Percentiles rank a stretch among this genome's conserved stretches.
phyloP scores from a whole-genome alignment of 768 basidiomycete genomes.

The Suillus placidus region DNA sequence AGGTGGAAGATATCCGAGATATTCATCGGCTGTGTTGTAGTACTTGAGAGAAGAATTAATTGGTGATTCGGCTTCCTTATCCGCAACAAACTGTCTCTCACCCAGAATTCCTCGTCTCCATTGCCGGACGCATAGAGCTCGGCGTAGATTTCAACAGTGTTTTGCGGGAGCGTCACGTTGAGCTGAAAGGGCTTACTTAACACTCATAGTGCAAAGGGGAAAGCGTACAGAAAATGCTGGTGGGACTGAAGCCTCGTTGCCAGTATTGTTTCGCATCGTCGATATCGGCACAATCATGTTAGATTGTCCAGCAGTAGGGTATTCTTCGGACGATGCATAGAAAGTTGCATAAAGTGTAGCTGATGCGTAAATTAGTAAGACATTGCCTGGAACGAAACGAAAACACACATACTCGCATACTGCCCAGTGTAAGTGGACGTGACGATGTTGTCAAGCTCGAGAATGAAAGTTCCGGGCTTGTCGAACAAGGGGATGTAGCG shows the following conservation, averaged over 20 bases:
- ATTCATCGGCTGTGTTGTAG: slow-evolving; percentile 65
- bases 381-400: slow-evolving; percentile 2
- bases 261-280: slow-evolving; percentile 61
- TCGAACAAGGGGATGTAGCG: slow-evolving; percentile 72
- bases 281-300: slow-evolving; percentile 72
- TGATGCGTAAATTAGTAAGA: slow-evolving; percentile 29
- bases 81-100: slow-evolving; percentile 29
- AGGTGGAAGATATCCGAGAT: slow-evolving; percentile 54
- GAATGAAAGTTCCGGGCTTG: slow-evolving; percentile 66
- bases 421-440: slow-evolving; percentile 60
- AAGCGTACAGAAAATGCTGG: slow-evolving; percentile 65
- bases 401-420: slow-evolving; percentile 59
- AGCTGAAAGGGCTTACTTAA: slow-evolving; percentile 40
- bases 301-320: slow-evolving; percentile 62
- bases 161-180: slow-evolving; percentile 69
- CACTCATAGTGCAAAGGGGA: background rate
- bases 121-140: slow-evolving; percentile 76
- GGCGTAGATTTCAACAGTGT: slow-evolving; percentile 66
- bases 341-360: slow-evolving; percentile 74
- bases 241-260: slow-evolving; percentile 76
- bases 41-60: slow-evolving; percentile 47
- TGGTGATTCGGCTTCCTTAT: background rate
- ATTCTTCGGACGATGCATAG: slow-evolving; percentile 56
- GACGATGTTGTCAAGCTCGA: slow-evolving; percentile 74
- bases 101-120: slow-evolving; percentile 78